A percentile compares a stretch with the other conserved stretches of the same genome.
These are phyloP conservation scores for Stemphylium beticola DNA, from an alignment of 2,329 filamentous ascomycete species.

Conservation along the genomic window DNA sequence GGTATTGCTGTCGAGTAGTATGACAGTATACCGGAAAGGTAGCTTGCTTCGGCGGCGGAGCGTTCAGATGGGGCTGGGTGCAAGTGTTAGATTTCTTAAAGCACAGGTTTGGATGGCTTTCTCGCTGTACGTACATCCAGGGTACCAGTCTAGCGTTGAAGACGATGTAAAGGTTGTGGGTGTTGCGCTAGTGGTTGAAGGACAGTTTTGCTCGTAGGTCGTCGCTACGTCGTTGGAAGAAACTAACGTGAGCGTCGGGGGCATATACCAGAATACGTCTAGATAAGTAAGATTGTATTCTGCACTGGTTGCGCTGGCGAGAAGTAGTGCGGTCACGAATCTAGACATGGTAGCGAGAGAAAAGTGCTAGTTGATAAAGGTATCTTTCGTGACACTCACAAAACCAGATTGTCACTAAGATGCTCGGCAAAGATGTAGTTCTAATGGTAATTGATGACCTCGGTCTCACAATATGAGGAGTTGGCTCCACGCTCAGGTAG, in stretches of 20 bases:
- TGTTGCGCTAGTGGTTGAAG: background rate
- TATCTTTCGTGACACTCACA: no score
- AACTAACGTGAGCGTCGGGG: background rate
- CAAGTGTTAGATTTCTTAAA: background rate
- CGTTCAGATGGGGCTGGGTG: background rate
- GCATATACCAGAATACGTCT: background rate
- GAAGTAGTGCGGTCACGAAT: background rate
- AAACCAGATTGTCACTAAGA: no score
- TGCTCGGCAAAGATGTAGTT: background rate
- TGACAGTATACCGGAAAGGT: background rate
- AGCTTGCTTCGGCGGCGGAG: background rate
- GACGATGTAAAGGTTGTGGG: slow-evolving; percentile 28
- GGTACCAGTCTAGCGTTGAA: background rate
- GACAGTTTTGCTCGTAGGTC: slow-evolving; percentile 8
- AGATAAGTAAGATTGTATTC: slow-evolving; percentile 8
- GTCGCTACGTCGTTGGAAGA: slow-evolving; percentile 11
- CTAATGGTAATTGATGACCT: background rate
- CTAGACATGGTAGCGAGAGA: background rate
- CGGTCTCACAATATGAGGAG: background rate
- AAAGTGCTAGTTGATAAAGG: background rate
- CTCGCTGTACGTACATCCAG: background rate
- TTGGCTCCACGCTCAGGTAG: background rate
- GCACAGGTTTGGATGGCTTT: background rate
- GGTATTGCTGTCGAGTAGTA: slow-evolving; percentile 10
- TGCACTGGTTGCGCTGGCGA: background rate